A percentile compares a stretch with the other conserved stretches of the same genome.
Evolutionary conservation across 2,329 filamentous ascomycete genomes (phyloP).

Genomic region (Cordyceps javanica): DNA sequence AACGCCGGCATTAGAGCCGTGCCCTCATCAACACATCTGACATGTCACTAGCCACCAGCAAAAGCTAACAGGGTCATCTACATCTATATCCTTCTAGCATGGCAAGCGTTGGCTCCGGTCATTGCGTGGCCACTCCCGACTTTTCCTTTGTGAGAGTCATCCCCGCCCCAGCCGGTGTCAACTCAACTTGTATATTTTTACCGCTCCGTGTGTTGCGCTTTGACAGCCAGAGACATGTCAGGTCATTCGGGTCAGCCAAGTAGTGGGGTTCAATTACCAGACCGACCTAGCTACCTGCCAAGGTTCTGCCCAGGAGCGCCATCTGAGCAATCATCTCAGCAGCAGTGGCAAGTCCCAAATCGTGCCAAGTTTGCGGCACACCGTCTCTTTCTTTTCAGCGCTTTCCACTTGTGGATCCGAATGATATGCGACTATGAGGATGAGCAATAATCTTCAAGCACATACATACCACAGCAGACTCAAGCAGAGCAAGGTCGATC

Average conservation of each 20-base stretch:
- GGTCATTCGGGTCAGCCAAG: no score
- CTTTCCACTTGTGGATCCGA: not conserved
- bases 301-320: not conserved
- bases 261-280: no score
- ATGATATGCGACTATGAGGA: not conserved
- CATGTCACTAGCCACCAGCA: not conserved
- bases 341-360: not conserved
- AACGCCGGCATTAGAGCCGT: no score
- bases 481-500: not conserved
- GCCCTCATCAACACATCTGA: not conserved
- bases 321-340: not conserved
- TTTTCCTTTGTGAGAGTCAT: no score
- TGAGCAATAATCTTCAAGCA: not conserved
- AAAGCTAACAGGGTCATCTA: no score
- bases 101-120: no score
- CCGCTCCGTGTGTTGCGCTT: slow-evolving; percentile 25
- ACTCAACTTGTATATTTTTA: no score
- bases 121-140: no score
- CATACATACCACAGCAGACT: not conserved
- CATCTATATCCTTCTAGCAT: no score
- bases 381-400: not conserved
- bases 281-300: not conserved
- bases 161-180: no score
- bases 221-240: no score
- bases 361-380: not conserved